A percentile compares a stretch with the other conserved stretches of the same genome.
These are phyloP conservation scores for Melanomma pulvis-pyrius DNA, from an alignment of 495 filamentous ascomycete genomes.

Conservation along the genomic window DNA sequence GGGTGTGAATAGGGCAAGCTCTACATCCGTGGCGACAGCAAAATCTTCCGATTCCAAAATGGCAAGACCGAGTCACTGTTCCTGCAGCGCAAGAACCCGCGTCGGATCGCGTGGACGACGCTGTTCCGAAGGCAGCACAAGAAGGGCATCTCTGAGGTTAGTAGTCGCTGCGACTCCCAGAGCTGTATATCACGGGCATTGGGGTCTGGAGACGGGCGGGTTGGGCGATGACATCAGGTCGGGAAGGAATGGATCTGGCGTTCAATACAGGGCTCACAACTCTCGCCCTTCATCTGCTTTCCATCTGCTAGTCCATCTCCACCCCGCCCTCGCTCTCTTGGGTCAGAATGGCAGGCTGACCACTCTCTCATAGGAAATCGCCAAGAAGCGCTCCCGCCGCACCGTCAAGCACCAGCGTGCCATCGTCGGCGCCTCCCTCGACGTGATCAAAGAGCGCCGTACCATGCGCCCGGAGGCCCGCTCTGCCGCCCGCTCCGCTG, in stretches of 20 bases:
- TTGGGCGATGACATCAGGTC: slow-evolving; percentile 5
- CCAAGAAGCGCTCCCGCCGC: slow-evolving; percentile 98
- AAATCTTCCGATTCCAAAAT: slow-evolving; percentile 99
- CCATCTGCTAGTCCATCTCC: neutral
- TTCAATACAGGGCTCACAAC: neutral
- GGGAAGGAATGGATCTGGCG: neutral
- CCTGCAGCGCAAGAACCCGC: slow-evolving; percentile 99
- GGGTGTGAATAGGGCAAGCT: slow-evolving; percentile 77
- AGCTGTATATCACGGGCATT: neutral
- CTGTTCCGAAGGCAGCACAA: slow-evolving; percentile 97
- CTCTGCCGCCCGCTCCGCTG: slow-evolving; percentile 82
- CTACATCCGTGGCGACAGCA: slow-evolving; percentile 99
- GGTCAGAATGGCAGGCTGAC: neutral
- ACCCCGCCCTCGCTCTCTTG: neutral
- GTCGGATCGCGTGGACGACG: slow-evolving; percentile 97
- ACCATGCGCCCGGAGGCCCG: slow-evolving; percentile 90
- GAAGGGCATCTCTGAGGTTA: slow-evolving; percentile 99
- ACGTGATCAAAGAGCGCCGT: slow-evolving; percentile 99
- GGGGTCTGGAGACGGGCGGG: slow-evolving; percentile 1
- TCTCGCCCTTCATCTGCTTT: neutral
- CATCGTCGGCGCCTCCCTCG: slow-evolving; percentile 98
- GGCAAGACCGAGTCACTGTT: slow-evolving; percentile 99
- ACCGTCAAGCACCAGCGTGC: slow-evolving; percentile 98
- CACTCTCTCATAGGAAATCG: slow-evolving; percentile 74
- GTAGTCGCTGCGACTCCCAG: slow-evolving; percentile 43